These are phyloP conservation scores for Paraglomus occultum DNA, from an alignment of 192 early-diverging fungal species.

Conservation along the genomic window DNA sequence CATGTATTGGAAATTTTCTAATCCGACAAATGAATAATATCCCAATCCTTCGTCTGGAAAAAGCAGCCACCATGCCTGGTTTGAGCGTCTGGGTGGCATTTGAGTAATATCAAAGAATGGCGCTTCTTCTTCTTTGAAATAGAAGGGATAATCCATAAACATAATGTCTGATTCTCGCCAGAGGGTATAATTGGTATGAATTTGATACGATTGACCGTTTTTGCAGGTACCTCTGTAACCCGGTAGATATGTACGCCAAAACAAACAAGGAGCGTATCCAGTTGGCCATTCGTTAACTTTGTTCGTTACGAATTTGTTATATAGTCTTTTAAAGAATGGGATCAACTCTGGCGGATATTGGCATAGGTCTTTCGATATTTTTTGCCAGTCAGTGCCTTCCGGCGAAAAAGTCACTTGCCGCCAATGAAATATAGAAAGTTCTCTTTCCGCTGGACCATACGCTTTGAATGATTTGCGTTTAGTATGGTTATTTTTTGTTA, in stretches of 20 bases:
- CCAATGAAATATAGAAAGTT: too few relatives aligned
- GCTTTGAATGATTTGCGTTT: too few relatives aligned
- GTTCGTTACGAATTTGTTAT: not conserved
- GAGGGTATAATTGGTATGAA: slow-evolving; percentile 29
- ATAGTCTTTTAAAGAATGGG: not conserved
- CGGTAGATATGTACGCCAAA: not conserved
- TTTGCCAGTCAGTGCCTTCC: not conserved
- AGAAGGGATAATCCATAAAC: slow-evolving; percentile 30
- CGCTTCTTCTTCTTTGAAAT: not conserved
- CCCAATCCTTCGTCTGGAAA: slow-evolving; percentile 14
- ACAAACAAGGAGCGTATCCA: slow-evolving; percentile 1
- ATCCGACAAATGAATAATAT: slow-evolving; percentile 17
- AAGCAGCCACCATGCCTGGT: slow-evolving; percentile 27
- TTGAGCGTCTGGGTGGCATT: slow-evolving; percentile 28
- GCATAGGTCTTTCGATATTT: not conserved
- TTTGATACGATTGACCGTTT: too few relatives aligned
- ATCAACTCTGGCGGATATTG: slow-evolving; percentile 15
- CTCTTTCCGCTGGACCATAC: too few relatives aligned
- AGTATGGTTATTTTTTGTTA: too few relatives aligned
- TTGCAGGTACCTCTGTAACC: too few relatives aligned
- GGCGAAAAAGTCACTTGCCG: too few relatives aligned
- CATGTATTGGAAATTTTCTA: slow-evolving; percentile 8
- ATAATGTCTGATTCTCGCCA: slow-evolving; percentile 31
- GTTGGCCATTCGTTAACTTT: not conserved
- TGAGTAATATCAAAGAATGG: slow-evolving; percentile 21